phyloP scores from a whole-genome alignment of 441 rosid genomes.

The Rhodomyrtus psidioides region DNA sequence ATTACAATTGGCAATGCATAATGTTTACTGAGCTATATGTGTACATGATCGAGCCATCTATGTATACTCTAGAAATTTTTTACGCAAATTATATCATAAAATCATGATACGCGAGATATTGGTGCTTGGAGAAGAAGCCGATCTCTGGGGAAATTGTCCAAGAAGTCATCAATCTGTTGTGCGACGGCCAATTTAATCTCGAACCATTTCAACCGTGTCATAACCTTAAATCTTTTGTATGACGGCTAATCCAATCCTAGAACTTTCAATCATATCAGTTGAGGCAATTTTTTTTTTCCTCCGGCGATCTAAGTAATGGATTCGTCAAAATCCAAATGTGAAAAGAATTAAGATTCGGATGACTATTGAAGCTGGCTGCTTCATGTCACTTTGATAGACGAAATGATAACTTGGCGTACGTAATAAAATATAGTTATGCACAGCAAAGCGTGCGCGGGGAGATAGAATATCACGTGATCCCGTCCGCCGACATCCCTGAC shows the following conservation, averaged over 20 bases:
- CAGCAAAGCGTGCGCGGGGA: background rate
- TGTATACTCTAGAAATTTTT: background rate
- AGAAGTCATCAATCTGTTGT: no score
- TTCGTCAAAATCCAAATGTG: background rate
- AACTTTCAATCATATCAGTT: no score
- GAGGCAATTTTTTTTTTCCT: no score
- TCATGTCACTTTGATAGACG: no score
- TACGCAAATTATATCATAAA: background rate
- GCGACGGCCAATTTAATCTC: no score
- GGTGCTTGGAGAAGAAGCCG: no score
- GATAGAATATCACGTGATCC: background rate
- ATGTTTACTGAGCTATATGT: accelerated
- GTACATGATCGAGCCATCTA: accelerated
- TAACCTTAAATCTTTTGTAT: no score
- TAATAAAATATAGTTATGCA: background rate
- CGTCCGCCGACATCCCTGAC: background rate
- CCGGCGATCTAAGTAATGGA: no score
- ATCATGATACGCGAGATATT: no score
- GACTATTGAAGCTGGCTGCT: background rate
- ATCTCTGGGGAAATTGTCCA: no score
- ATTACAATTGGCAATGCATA: accelerated
- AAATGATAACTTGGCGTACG: background rate
- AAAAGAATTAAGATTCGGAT: background rate
- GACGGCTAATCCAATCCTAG: no score
- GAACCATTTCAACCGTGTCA: no score